phyloP scores from a whole-genome alignment of 345 rosid species.

The Anacardium occidentale region DNA sequence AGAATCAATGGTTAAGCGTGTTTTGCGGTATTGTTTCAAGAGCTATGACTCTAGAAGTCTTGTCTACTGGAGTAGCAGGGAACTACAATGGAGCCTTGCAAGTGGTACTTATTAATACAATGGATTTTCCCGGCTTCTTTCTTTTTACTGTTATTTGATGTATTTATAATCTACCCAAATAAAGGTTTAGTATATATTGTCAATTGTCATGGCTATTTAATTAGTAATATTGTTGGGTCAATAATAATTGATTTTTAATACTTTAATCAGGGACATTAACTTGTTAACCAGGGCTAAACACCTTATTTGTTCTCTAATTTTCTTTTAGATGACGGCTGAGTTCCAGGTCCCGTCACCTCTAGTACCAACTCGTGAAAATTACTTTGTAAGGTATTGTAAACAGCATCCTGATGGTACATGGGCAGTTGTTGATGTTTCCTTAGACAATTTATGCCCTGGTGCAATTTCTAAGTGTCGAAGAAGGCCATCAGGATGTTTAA shows the following conservation, averaged over 20 bases:
- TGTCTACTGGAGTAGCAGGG: constrained; percentile 95
- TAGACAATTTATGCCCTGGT: constrained; percentile 62
- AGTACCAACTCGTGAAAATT: constrained; percentile 79
- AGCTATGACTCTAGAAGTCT: constrained; percentile 86
- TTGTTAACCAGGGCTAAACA: neutral
- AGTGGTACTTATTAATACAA: constrained; percentile 56
- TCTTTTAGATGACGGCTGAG: constrained; percentile 81
- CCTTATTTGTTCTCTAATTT: neutral
- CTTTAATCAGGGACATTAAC: neutral
- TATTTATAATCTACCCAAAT: neutral
- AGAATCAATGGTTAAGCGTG: constrained; percentile 87
- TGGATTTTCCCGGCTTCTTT: neutral
- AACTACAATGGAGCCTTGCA: constrained; percentile 95
- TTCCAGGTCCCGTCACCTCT: constrained; percentile 91
- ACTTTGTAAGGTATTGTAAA: constrained; percentile 86
- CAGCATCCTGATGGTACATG: constrained; percentile 75
- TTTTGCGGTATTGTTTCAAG: constrained; percentile 88
- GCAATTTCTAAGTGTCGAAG: constrained; percentile 54
- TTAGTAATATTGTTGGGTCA: too few species aligned
- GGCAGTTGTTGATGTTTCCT: constrained; percentile 94
- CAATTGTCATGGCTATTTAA: too few species aligned
- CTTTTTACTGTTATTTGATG: constrained; percentile 25
- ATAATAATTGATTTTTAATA: too few species aligned
- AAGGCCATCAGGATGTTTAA: constrained; percentile 93
- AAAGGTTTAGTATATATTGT: too few species aligned